Conservation (phyloP, 1,284 basidiomycete genomes). For the Ustilago hordei region DNA sequence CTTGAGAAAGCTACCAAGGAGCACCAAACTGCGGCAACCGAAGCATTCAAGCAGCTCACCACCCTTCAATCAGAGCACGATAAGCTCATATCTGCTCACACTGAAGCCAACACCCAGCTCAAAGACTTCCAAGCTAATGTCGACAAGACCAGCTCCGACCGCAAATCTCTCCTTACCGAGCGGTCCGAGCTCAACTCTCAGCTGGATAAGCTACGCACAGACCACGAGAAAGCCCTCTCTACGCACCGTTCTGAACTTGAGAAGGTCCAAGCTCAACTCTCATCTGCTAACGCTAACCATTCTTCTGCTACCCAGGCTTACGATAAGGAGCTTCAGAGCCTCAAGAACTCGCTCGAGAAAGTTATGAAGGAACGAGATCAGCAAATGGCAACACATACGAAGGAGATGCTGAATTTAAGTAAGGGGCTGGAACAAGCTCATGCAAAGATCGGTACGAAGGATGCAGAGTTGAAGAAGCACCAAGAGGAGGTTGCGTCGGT, state of each 20-base stretch:
- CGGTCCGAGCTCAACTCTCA: slow-evolving; percentile 9
- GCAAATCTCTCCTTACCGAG: slow-evolving; percentile 16
- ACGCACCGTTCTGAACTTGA: slow-evolving; percentile 21
- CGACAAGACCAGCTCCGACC: slow-evolving; percentile 16
- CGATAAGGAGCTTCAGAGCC: slow-evolving; percentile 19
- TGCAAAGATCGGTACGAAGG: slow-evolving; percentile 19
- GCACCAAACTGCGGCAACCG: slow-evolving; percentile 5
- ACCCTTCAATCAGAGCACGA: slow-evolving; percentile 19
- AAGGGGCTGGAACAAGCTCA: slow-evolving; percentile 23
- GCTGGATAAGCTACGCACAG: slow-evolving; percentile 25
- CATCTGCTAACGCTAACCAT: slow-evolving; percentile 11
- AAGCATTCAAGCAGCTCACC: slow-evolving; percentile 3
- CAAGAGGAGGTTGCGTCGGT: slow-evolving; percentile 1
- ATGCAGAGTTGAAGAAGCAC: slow-evolving; percentile 26
- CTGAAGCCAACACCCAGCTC: background rate
- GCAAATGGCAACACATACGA: slow-evolving; percentile 37
- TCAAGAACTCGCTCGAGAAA: slow-evolving; percentile 29
- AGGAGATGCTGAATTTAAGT: slow-evolving; percentile 43
- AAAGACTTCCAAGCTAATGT: slow-evolving; percentile 10
- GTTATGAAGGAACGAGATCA: slow-evolving; percentile 28
- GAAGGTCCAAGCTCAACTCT: slow-evolving; percentile 9
- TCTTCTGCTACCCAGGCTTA: slow-evolving; percentile 11
- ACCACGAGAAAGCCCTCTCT: slow-evolving; percentile 15
- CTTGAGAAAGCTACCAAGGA: slow-evolving; percentile 18
- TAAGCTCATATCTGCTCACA: slow-evolving; percentile 9